Evolutionary conservation across 2,329 filamentous ascomycete genomes (phyloP), one percentile per base, ranked within the genome.

Genomic region (Alternaria consortialis): DNA sequence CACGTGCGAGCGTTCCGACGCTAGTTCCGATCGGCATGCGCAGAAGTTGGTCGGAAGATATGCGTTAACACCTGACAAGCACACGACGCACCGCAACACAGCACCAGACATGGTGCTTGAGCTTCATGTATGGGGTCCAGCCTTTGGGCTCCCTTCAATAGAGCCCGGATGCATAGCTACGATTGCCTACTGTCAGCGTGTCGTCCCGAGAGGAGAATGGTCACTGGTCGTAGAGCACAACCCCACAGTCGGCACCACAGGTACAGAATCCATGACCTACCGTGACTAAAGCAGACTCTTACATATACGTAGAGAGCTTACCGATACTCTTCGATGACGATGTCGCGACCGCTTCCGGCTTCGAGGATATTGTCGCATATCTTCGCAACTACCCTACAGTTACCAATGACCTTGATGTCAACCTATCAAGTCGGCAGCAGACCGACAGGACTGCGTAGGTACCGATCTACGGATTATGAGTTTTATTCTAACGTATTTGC

Each of bases 81-180:
- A 47, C 39, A 58, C 55, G 12, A 39, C 34, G 31, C 46, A 40
- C 37, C 44, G 40, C 53, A 50, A 52, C 48, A 39, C 40, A 50
- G 39, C 37, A 50, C 46, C 44, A 48, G 39, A 40, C 13, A 60
- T 86, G 83, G 83, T 87, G 65, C 81, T 93, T 50, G 87, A 94
- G 80, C 87, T 99, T 62, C 91, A 97, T 80, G 86, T 97, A 74
- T 97, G 94, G 90, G 94, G 94, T 51, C 90, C 93, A 56, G 94
- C 92, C 40, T 97, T 97, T 78, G 89, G 89, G 40, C 87, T 97
- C 44, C 90, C 94, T 13, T 98, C 95, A 43, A 91, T 98, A 72
- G 94, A 98, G 74, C 85, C 94, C 46, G 92, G 97, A 82, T 98
- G 94, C 76, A 87, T 97, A 62, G 94, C 94, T 29, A 85, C 90